Base-by-base conservation (phyloP, 495 filamentous ascomycete species). In the Neurospora sp. region DNA sequence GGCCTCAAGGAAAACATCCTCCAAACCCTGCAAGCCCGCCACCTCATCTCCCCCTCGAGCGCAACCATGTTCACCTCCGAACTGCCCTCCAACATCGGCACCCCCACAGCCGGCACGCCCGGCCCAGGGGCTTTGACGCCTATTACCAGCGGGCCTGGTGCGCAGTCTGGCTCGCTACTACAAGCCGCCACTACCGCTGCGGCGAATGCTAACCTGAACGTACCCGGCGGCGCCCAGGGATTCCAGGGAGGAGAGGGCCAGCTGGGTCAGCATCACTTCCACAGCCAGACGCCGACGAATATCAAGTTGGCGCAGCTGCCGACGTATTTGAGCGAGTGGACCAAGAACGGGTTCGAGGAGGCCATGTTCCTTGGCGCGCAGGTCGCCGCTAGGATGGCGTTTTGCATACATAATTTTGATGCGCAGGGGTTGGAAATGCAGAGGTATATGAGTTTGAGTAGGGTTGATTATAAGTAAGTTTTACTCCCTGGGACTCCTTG, bases 41-140 rank as follows among this genome's bases (percentile, higher is more conserved):
- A 96, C 79, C 85, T 97, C 44, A 91, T 98, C 72, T 95, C 94
- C 5, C 96, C 96, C 0, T 94, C 92, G 53, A 90, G 89, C 3
- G 94, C 91, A 31, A 97, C 94, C 42, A 98, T 98, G 77, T 99
- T 99, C 86, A 97, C 93, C 42, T 96, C 93, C 65, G 96, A 99
- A 81, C 89, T 99, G 41, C 94, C 94, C 22, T 96, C 92, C 1
- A 93, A 94, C 81, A 87, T 97, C 78, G 92, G 91, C 61, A 98
- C 96, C 0, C 96, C 96, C 12, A 86, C 89, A 44, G 53, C 53
- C 22, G 94, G 93, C 7, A 99, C 96, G 0, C 53, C 53, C 53
- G 53, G 53, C 4, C 53, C 53, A 0, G 53, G 53, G 2, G 90
- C 95, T 22, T 95, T 94, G 79, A 99, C 96, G 0, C 96, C 96